Percentiles rank a stretch among this genome's conserved stretches.
Conservation (phyloP, 2,329 filamentous ascomycete genomes). For the Harringtonia aguacate region DNA sequence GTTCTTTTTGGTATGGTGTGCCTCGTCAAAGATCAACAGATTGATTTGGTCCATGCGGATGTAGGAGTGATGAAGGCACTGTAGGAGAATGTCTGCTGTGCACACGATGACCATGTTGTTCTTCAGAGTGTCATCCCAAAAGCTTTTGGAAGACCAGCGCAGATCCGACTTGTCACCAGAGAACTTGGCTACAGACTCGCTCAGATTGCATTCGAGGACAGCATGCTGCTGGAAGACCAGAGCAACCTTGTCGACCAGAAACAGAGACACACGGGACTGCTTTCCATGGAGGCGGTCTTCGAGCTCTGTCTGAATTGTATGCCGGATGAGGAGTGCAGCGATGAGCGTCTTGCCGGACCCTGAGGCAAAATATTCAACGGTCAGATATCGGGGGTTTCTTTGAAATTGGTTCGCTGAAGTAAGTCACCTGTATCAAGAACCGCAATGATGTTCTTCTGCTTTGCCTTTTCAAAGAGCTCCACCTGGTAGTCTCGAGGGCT, state of each 20-base stretch:
- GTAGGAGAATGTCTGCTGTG: constrained; percentile 76
- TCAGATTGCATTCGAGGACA: constrained; percentile 71
- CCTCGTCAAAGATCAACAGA: constrained; percentile 89
- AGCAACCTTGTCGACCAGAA: constrained; percentile 82
- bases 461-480: constrained; percentile 83
- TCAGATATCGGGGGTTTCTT: too few relatives aligned
- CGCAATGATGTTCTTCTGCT: constrained; percentile 76
- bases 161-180: constrained; percentile 56
- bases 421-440: constrained; percentile 73
- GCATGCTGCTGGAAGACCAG: constrained; percentile 83
- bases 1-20: constrained; percentile 90
- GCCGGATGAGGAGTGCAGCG: constrained; percentile 70
- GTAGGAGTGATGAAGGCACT: constrained; percentile 69
- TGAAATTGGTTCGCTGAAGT: neutral
- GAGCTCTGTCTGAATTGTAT: constrained; percentile 68
- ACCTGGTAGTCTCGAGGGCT: constrained; percentile 83
- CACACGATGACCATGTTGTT: constrained; percentile 81
- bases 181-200: constrained; percentile 62
- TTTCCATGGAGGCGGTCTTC: constrained; percentile 52
- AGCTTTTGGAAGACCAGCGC: constrained; percentile 25
- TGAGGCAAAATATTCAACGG: constrained; percentile 18
- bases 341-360: constrained; percentile 96
- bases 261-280: constrained; percentile 64
- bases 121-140: constrained; percentile 40
- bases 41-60: constrained; percentile 76